Evolutionary conservation across 179 eudicot genomes (phyloP), one percentile per base, ranked within the genome.

Genomic region (Gypsophila paniculata): DNA sequence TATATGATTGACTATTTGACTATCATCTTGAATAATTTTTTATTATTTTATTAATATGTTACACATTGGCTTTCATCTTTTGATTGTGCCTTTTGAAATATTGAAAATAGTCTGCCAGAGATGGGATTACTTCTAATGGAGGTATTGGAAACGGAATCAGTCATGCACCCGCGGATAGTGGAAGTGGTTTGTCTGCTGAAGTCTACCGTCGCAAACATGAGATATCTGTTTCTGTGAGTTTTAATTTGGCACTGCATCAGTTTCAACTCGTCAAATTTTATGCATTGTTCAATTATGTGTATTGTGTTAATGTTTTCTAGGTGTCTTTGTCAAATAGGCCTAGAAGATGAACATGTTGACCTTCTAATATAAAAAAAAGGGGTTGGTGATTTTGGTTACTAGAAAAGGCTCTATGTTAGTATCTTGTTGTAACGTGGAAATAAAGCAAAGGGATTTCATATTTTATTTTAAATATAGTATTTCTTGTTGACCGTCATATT

Each of bases 201-300:
- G 78, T 89, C 36, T 93, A 93, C 79, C 86, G 97, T 23, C 87
- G 78, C 34, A 79, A 64, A 38, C 97, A 93, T 81, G 98, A 93
- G 79, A 93, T 93, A 39, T 80, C 91, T 76, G 93, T 92, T 57
- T 61, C 85, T 19, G 98, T 92, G 80, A 86, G 94, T 76, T 74
- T n/a, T 74, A 12, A 39, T 44, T 18, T 52, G 51, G 18, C 17
- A 14, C 21, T 39, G 15, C 48, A 22, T 23, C 32, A 46, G 17
- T 6, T 74, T 55, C 6, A 7, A 26, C 34, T 55, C 25, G 25
- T 26, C 26, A 19, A 19, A 10, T 46, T 48, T 7, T 14, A 6
- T 58, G 21, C 14, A 32, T 11, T 25, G 10, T 63, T 32, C 18
- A n/a, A n/a, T 49, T 25, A 18, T 53, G 53, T 29, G 42, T 7